Evolutionary conservation across 129 eudicot species (phyloP).

Genomic region (Flaveria brownii): DNA sequence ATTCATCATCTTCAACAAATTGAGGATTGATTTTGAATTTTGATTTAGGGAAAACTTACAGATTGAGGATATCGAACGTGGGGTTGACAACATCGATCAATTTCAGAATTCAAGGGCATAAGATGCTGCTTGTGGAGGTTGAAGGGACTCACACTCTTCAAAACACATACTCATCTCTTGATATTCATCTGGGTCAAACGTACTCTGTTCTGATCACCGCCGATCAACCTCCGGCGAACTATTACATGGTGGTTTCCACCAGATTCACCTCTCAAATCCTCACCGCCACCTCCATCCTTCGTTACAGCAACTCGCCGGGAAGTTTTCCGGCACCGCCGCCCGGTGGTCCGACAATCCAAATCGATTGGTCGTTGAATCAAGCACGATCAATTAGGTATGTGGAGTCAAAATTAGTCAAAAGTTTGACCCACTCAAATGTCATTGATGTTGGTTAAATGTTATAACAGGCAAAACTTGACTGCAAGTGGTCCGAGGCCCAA

Average conservation of each 20-base stretch:
- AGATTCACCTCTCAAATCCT: constrained; percentile 65
- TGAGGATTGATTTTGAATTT: neutral
- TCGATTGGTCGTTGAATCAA: constrained; percentile 75
- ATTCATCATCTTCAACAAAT: neutral
- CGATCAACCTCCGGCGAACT: constrained; percentile 57
- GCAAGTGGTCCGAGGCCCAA: constrained; percentile 91
- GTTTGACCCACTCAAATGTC: neutral
- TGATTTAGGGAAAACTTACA: constrained; percentile 55
- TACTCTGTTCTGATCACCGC: constrained; percentile 57
- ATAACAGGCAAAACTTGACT: constrained; percentile 59
- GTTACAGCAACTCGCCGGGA: constrained; percentile 56
- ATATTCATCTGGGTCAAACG: constrained; percentile 65
- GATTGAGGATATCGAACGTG: constrained; percentile 67
- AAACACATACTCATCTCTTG: constrained; percentile 57
- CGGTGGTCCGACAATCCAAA: constrained; percentile 53
- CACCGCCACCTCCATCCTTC: constrained; percentile 59
- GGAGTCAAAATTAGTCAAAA: neutral
- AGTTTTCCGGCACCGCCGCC: constrained; percentile 63
- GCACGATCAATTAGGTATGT: constrained; percentile 62
- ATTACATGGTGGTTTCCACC: constrained; percentile 59
- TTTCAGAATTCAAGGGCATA: constrained; percentile 66
- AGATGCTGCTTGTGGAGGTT: constrained; percentile 59
- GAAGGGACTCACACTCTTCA: constrained; percentile 76
- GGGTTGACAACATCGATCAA: constrained; percentile 64
- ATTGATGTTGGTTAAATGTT: constrained; percentile 1